Conservation (phyloP, 1,284 basidiomycete genomes). For the Microbotryomycetes sp. region DNA sequence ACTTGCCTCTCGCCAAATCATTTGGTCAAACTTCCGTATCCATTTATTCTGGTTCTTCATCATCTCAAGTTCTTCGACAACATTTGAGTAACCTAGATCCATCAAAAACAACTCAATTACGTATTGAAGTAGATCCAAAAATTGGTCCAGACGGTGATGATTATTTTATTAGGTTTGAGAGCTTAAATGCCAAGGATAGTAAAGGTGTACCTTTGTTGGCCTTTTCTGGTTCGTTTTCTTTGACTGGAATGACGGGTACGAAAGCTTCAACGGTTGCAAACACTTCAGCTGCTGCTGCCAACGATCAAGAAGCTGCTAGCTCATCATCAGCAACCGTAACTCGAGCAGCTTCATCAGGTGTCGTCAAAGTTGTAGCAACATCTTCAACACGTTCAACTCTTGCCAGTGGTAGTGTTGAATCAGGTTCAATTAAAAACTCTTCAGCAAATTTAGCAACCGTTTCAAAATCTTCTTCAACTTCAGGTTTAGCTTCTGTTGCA, state of each 20-base stretch:
- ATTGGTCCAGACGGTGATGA: background rate
- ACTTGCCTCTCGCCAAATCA: background rate
- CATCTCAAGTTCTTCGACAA: background rate
- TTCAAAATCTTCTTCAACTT: background rate
- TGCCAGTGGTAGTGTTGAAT: background rate
- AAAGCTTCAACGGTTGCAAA: background rate
- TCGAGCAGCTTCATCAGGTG: background rate
- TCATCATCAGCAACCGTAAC: background rate
- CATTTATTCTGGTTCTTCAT: background rate
- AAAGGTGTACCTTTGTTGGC: background rate
- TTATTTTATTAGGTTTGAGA: background rate
- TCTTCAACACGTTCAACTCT: background rate
- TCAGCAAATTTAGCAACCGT: background rate
- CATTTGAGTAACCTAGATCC: background rate
- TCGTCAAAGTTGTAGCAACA: background rate
- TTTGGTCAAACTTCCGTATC: background rate
- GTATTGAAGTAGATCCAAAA: background rate
- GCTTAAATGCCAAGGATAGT: background rate
- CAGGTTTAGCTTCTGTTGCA: background rate
- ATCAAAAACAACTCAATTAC: background rate
- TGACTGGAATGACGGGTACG: background rate
- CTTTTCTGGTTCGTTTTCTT: background rate
- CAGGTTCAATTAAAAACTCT: background rate
- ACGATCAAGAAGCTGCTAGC: background rate
- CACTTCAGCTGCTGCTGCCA: background rate